phyloP scores from a whole-genome alignment of 208 protist species.

The Balamuthia mandrillaris region DNA sequence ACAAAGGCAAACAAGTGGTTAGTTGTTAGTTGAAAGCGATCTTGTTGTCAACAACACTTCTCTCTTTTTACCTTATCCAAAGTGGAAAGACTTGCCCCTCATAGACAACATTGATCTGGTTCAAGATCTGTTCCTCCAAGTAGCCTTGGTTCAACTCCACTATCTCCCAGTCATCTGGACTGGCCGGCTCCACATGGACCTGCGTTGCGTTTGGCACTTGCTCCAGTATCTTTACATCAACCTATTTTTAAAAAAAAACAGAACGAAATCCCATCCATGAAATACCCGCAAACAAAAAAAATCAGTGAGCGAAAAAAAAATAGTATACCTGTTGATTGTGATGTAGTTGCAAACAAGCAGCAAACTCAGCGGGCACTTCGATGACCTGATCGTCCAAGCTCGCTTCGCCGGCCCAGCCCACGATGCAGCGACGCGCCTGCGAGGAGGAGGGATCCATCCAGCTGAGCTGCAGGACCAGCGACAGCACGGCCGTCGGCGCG shows the following conservation, averaged over 20 bases:
- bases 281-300: background rate
- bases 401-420: background rate
- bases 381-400: background rate
- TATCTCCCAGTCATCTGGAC: conserved; percentile 57
- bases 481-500: background rate
- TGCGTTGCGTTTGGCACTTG: background rate
- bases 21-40: no score
- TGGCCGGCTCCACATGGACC: conserved; percentile 46
- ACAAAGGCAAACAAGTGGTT: no score
- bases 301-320: background rate
- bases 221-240: background rate
- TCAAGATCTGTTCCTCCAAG: conserved; percentile 48
- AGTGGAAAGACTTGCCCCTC: conserved; percentile 42
- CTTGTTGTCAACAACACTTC: no score
- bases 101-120: conserved; percentile 50
- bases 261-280: background rate
- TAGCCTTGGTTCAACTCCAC: conserved; percentile 51
- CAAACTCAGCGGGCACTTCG: background rate
- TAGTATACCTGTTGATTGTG: background rate
- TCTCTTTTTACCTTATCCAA: no score
- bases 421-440: background rate
- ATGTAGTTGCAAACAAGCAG: background rate
- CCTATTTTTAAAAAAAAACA: background rate
- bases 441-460: background rate
- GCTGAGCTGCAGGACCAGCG: background rate